Conservation (phyloP, 2,329 filamentous ascomycete species). For the Pyrenochaeta sp. region DNA sequence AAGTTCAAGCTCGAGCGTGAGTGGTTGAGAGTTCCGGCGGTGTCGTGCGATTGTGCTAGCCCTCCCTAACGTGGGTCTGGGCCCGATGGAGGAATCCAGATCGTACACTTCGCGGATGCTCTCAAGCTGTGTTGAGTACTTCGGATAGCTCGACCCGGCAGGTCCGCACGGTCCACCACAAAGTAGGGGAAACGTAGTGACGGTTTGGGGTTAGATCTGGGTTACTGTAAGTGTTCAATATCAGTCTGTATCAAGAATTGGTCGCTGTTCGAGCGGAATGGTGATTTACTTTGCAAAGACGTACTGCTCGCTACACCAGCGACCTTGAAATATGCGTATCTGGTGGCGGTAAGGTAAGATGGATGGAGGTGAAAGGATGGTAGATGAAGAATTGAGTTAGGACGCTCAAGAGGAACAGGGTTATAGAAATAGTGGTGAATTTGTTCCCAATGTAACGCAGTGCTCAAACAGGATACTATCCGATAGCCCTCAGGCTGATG, state of each 20-base stretch:
- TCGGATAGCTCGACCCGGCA: slow-evolving; percentile 11
- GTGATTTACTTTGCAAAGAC: neutral
- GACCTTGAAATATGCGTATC: neutral
- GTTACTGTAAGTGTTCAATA: neutral
- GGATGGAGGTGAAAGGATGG: neutral
- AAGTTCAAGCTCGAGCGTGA: slow-evolving; percentile 3
- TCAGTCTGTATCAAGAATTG: neutral
- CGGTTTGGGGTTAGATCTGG: slow-evolving; percentile 8
- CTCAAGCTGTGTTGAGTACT: slow-evolving; percentile 4
- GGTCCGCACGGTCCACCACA: slow-evolving; percentile 15
- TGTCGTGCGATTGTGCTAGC: slow-evolving; percentile 6
- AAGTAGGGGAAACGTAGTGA: slow-evolving; percentile 18
- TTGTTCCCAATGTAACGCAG: neutral
- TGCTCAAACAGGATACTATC: slow-evolving; percentile 14
- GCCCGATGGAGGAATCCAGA: slow-evolving; percentile 20
- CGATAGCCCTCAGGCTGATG: slow-evolving; percentile 4
- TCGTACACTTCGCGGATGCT: slow-evolving; percentile 12
- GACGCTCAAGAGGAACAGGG: neutral
- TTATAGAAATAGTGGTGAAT: neutral
- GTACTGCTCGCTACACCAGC: neutral
- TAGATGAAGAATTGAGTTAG: neutral
- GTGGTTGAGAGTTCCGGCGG: slow-evolving; percentile 1
- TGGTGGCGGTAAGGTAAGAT: neutral
- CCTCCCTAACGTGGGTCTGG: slow-evolving; percentile 22
- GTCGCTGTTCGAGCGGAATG: neutral